Conservation (phyloP, 495 filamentous ascomycete genomes). For the Penicillium herquei region DNA sequence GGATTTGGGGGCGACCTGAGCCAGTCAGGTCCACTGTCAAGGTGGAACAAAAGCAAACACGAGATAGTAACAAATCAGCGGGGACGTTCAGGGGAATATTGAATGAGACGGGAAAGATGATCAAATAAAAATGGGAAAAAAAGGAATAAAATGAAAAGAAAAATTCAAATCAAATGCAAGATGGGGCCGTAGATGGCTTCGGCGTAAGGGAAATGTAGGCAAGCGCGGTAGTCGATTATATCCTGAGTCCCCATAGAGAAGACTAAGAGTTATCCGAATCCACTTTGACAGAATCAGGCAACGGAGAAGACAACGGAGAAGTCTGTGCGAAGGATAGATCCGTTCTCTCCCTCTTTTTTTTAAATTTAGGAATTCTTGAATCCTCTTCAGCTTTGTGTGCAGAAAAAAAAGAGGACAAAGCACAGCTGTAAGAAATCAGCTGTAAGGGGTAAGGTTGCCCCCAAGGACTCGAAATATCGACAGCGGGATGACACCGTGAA, state of each 20-base stretch:
- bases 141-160: not conserved
- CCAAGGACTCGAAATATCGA: no score
- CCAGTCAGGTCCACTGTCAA: slow-evolving; percentile 63
- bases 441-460: slow-evolving; percentile 17
- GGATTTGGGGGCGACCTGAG: slow-evolving; percentile 44
- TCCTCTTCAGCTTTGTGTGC: not conserved
- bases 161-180: slow-evolving; percentile 6
- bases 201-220: slow-evolving; percentile 8
- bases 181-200: slow-evolving; percentile 7
- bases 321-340: slow-evolving; percentile 19
- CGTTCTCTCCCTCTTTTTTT: not conserved
- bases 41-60: slow-evolving; percentile 16
- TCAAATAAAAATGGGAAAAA: not conserved
- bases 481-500: slow-evolving; percentile 1
- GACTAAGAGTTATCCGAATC: slow-evolving; percentile 1
- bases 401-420: not conserved
- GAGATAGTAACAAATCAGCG: slow-evolving; percentile 20
- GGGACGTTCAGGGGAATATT: slow-evolving; percentile 3
- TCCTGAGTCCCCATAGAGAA: not conserved
- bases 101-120: not conserved
- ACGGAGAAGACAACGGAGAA: slow-evolving; percentile 1
- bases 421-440: not conserved
- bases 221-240: slow-evolving; percentile 27
- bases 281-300: slow-evolving; percentile 10
- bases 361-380: not conserved